Conservation (phyloP, 345 rosid genomes). For the Limnanthes douglasii region DNA sequence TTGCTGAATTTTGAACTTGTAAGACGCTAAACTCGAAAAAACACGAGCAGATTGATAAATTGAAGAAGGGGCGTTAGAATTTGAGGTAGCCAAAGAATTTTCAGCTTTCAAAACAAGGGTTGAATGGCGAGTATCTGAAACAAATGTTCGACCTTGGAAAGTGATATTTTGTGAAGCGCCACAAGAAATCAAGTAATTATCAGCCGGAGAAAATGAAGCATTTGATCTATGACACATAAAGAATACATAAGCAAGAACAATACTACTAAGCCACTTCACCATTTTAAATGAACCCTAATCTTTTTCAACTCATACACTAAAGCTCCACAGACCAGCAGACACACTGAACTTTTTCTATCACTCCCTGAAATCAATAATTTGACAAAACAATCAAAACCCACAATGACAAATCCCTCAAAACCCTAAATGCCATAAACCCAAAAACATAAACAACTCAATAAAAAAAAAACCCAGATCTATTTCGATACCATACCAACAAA, state of each 20-base stretch:
- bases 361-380: background rate
- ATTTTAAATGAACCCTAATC: constrained; percentile 15
- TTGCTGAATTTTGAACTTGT: constrained; percentile 45
- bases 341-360: background rate
- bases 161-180: constrained; percentile 64
- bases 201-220: constrained; percentile 49
- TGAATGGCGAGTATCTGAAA: constrained; percentile 57
- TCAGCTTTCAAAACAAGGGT: constrained; percentile 40
- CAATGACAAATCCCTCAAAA: background rate
- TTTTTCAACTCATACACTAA: background rate
- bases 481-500: constrained; percentile 6
- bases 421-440: constrained; percentile 5
- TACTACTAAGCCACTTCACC: constrained; percentile 18
- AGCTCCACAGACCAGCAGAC: background rate
- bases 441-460: background rate
- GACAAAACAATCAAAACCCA: background rate
- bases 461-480: constrained; percentile 18
- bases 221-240: constrained; percentile 18
- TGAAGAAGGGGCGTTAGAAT: constrained; percentile 33
- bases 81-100: constrained; percentile 33
- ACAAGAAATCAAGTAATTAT: constrained; percentile 73
- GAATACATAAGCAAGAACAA: constrained; percentile 23
- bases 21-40: constrained; percentile 54
- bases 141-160: constrained; percentile 56
- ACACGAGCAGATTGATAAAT: constrained; percentile 73